Percentiles rank a stretch among this genome's conserved stretches.
Conservation (phyloP, 768 basidiomycete species). For the Calvatia gigantea region DNA sequence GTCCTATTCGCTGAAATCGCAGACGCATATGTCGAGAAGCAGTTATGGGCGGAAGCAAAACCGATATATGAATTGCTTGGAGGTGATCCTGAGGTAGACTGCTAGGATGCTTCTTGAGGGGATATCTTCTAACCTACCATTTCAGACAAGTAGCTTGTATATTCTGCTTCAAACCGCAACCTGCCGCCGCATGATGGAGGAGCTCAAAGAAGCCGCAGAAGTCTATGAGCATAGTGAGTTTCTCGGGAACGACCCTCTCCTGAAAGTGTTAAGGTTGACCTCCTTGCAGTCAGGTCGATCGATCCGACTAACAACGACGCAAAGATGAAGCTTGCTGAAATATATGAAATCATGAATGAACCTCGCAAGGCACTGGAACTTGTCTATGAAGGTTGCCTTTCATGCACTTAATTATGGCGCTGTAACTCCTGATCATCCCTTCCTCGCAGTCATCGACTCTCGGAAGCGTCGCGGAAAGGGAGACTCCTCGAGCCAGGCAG, state of each 20-base stretch:
- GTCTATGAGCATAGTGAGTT: slow-evolving; percentile 77
- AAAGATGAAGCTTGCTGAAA: slow-evolving; percentile 87
- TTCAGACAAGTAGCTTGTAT: slow-evolving; percentile 70
- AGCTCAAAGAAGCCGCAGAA: slow-evolving; percentile 73
- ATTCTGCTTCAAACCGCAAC: slow-evolving; percentile 75
- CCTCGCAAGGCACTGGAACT: slow-evolving; percentile 79
- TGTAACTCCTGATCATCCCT: not conserved
- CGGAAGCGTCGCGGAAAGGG: slow-evolving; percentile 44
- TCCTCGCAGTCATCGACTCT: slow-evolving; percentile 51
- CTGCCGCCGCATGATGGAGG: slow-evolving; percentile 75
- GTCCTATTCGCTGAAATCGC: slow-evolving; percentile 81
- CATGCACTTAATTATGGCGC: not conserved
- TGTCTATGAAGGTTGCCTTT: slow-evolving; percentile 69
- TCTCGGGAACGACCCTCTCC: not conserved
- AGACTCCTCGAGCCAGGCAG: slow-evolving; percentile 8
- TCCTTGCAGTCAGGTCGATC: slow-evolving; percentile 56
- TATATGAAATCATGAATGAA: slow-evolving; percentile 82
- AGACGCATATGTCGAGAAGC: slow-evolving; percentile 75
- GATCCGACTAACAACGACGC: slow-evolving; percentile 78
- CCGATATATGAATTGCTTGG: slow-evolving; percentile 80
- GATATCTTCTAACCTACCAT: not conserved
- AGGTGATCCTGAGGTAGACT: slow-evolving; percentile 63
- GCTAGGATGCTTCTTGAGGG: not conserved
- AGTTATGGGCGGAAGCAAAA: slow-evolving; percentile 74
- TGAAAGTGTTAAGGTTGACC: not conserved